Evolutionary conservation across 441 rosid species (phyloP), one percentile per base, ranked within the genome.

Genomic region (Gossypium gossypioides): DNA sequence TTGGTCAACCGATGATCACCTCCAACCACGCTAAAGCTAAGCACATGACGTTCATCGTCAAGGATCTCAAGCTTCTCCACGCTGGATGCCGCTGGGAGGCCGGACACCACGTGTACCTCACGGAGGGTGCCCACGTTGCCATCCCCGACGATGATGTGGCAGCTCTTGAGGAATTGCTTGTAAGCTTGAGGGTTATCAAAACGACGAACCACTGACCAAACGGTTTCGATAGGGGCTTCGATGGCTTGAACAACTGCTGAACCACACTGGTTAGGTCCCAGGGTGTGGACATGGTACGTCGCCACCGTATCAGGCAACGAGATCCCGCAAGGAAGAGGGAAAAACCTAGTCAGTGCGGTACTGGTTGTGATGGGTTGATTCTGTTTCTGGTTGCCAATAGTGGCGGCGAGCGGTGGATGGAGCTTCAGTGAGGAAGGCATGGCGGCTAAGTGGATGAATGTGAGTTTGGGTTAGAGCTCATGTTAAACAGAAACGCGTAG

Each of bases 1-100:
- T 91, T 89, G 0, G 52, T 65, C n/a, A 91, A 85, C 52, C 97
- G 86, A 74, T 91, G 97, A 44, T 84, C 91, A 19, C 97, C 97
- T 37, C 95, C 97, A 13, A 89, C 83, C 16, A 89, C 83, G 76
- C 91, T 84, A 72, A 91, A 89, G 77, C 97, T 87, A 34, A 91
- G 56, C 44, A 91, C 89, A 65, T 88, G 89, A 3, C 61, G 86
- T 66, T 88, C 89, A n/a, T 89, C 96, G 72, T 91, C 97, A 15
- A 89, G 84, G 71, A 91, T 86, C 85, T 91, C 97, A 6, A 91
- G 86, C 42, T 86, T 71, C 77, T 91, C 97, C 60, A 83, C 74
- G 82, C 95, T 89, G 25, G 79, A 78, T 55, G 68, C 81, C 0
- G 97, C 97, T 0, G 97, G 95, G 15, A 91, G 84, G 37, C 62